Percentiles rank a stretch among this genome's conserved stretches.
Conservation (phyloP, 2,329 filamentous ascomycete genomes). For the Xylaria sp. region DNA sequence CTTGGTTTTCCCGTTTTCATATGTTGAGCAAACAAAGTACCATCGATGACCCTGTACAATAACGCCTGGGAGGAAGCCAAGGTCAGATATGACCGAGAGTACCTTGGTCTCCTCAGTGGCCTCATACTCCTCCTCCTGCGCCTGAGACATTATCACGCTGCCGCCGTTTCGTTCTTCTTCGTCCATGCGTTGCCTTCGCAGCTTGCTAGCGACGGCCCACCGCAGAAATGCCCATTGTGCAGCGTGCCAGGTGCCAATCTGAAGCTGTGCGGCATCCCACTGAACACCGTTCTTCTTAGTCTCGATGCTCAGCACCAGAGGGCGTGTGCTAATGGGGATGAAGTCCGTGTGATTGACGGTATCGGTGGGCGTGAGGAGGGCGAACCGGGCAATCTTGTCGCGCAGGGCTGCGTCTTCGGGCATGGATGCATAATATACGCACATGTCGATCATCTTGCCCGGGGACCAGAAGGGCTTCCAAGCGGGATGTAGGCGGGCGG, state of each 20-base stretch:
- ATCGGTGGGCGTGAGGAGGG: constrained; percentile 3
- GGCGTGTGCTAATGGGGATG: background rate
- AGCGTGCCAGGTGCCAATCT: constrained; percentile 28
- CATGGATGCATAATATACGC: background rate
- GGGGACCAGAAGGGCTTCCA: constrained; percentile 8
- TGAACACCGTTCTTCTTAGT: constrained; percentile 17
- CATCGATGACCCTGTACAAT: constrained; percentile 25
- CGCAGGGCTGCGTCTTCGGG: constrained; percentile 2
- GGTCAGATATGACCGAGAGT: constrained; percentile 12
- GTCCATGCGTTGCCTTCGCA: background rate
- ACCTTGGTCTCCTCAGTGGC: background rate
- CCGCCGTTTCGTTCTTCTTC: background rate
- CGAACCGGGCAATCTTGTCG: constrained; percentile 3
- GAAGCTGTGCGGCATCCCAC: constrained; percentile 18
- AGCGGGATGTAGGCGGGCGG: constrained; percentile 5
- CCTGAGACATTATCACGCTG: background rate
- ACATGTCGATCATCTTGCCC: constrained; percentile 20
- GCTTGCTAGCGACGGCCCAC: constrained; percentile 18
- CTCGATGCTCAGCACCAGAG: constrained; percentile 21
- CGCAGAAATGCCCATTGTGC: constrained; percentile 28
- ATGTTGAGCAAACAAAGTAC: constrained; percentile 21
- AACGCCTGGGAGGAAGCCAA: constrained; percentile 21
- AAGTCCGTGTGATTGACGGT: constrained; percentile 26
- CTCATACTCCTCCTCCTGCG: background rate
- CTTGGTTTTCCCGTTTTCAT: constrained; percentile 21